Base-by-base conservation (phyloP, 345 rosid genomes). In the Barbarea vulgaris region DNA sequence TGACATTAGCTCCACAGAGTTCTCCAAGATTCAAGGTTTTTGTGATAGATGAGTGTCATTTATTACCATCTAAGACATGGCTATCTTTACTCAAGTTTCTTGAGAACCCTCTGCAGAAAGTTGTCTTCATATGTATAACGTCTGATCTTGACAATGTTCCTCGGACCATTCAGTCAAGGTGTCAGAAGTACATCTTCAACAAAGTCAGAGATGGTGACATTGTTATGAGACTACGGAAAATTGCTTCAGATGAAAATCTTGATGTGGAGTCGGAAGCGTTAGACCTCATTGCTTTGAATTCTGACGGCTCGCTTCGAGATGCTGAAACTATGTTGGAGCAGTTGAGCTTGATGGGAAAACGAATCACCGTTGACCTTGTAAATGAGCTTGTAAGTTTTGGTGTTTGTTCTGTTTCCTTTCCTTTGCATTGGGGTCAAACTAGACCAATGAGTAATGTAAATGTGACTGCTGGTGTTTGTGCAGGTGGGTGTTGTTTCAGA, bases 401-500 rank as follows among this genome's bases (percentile, higher is more conserved):
- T 61, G 64, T 68, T 12, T 48, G 17, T 25, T 46, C 11, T 44
- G 59, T 64, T 57, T 74, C 15, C 7, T 61, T 42, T 61, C 52
- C 54, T 69, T 42, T 76, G 56, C 70, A 51, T 46, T 17, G 11
- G 11, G 7, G 17, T 31, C n/a, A 22, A 15, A 14, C n/a, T 51
- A 36, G 36, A 67, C 62, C 14, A 46, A 22, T 27, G 11, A 0
- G 72, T 34, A 37, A 67, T 59, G 47, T 59, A n/a, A 59, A 59
- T 76, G 21, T 48, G 41, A 64, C 17, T 79, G 37, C 27, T 70
- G 58, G 73, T 73, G 61, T 51, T 67, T 73, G 64, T 62, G 44
- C 71, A 94, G 99, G 93, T 94, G 11, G 97, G 97, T 41, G 89
- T 87, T 85, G 93, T 94, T 81, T 87, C 97, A 14, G 99, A 94